Percentiles rank a stretch among this genome's conserved stretches.
phyloP scores from a whole-genome alignment of 2,329 filamentous ascomycete genomes.

The Aspergillus floridensis region DNA sequence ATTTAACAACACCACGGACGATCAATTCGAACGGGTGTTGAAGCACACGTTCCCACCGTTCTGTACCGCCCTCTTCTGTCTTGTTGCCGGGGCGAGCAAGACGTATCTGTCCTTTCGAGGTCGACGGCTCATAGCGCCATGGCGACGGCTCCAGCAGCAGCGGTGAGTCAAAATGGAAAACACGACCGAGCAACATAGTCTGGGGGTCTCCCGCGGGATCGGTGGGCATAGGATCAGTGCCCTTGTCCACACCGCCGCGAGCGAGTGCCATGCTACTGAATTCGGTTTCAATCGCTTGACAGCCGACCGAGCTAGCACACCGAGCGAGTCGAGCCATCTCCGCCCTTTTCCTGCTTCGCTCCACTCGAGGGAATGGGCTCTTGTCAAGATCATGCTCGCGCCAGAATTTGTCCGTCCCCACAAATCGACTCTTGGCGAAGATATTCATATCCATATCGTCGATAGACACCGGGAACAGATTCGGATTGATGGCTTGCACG shows the following conservation, averaged over 20 bases:
- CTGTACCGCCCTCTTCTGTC: conserved; percentile 75
- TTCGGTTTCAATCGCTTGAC: conserved; percentile 16
- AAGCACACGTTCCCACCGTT: conserved; percentile 86
- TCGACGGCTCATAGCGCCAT: conserved; percentile 69
- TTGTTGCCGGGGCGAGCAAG: conserved; percentile 81
- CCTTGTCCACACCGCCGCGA: conserved; percentile 49
- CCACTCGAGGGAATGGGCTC: conserved; percentile 30
- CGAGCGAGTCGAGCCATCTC: conserved; percentile 29
- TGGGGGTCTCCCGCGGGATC: conserved; percentile 60
- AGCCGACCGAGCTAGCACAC: conserved; percentile 23
- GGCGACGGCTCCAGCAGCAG: conserved; percentile 88
- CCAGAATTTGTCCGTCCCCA: conserved; percentile 58
- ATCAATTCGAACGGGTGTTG: conserved; percentile 93
- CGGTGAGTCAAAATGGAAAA: conserved; percentile 81
- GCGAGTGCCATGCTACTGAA: conserved; percentile 14
- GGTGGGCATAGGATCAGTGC: conserved; percentile 62
- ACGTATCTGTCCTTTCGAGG: conserved; percentile 78
- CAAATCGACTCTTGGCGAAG: conserved; percentile 90
- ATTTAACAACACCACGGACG: conserved; percentile 85
- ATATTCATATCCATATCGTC: conserved; percentile 85
- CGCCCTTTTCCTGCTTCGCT: conserved; percentile 35
- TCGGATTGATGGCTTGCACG: conserved; percentile 86
- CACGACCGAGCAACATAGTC: conserved; percentile 88
- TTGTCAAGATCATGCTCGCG: conserved; percentile 31
- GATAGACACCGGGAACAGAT: conserved; percentile 83